phyloP scores from a whole-genome alignment of 2,329 filamentous ascomycete genomes.

The Fusarium proliferatum region DNA sequence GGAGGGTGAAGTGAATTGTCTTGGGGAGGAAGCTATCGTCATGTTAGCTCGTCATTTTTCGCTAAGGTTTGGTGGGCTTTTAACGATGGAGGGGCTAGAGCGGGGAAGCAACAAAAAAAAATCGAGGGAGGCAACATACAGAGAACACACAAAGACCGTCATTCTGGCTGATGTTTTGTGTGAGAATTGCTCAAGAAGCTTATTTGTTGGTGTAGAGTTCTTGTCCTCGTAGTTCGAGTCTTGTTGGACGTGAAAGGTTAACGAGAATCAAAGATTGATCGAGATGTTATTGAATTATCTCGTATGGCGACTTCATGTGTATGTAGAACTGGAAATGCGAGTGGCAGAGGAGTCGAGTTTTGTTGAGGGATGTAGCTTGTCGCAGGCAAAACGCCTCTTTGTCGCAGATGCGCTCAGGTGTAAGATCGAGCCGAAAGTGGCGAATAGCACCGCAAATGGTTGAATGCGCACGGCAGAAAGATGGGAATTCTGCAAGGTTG shows the following conservation, averaged over 20 bases:
- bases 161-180: conserved; percentile 45
- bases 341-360: conserved; percentile 25
- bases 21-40: conserved; percentile 84
- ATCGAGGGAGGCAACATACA: conserved; percentile 47
- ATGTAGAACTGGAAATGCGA: conserved; percentile 1
- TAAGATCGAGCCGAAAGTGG: conserved; percentile 26
- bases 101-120: conserved; percentile 18
- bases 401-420: conserved; percentile 44
- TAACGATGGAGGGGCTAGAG: conserved; percentile 21
- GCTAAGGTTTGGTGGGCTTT: conserved; percentile 13
- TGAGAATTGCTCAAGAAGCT: conserved; percentile 11
- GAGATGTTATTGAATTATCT: conserved; percentile 27
- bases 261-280: conserved; percentile 10
- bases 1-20: conserved; percentile 86
- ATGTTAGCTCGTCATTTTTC: conserved; percentile 27
- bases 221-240: conserved; percentile 7
- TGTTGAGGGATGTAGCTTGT: conserved; percentile 39
- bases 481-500: conserved; percentile 14
- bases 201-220: neutral
- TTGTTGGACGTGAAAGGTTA: neutral
- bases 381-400: conserved; percentile 44
- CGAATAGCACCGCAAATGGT: conserved; percentile 26
- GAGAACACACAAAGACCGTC: conserved; percentile 56
- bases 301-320: conserved; percentile 45
- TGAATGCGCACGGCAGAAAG: neutral